Conservation (phyloP, 306 rosid species). For the Acmispon strigosus region DNA sequence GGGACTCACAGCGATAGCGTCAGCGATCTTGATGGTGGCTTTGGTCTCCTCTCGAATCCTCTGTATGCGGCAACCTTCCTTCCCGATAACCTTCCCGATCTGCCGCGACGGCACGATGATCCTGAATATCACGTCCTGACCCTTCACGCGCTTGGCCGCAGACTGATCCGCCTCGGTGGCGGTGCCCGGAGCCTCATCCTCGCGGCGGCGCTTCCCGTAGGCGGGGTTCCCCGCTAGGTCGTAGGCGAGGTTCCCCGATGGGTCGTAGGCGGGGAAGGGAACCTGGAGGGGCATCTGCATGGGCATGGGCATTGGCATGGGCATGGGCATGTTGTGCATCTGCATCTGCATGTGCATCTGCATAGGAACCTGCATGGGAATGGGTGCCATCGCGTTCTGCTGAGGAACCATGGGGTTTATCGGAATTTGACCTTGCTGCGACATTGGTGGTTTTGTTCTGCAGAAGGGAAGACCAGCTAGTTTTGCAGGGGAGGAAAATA, state of each 20-base stretch:
- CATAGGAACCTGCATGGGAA: slow-evolving; percentile 14
- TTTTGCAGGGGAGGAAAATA: not conserved
- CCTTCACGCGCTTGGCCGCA: slow-evolving; percentile 53
- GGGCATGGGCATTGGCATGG: slow-evolving; percentile 32
- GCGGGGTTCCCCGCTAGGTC: slow-evolving; percentile 23
- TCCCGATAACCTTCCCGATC: slow-evolving; percentile 97
- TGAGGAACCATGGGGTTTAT: slow-evolving; percentile 36
- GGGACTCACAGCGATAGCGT: slow-evolving; percentile 58
- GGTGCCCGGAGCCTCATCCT: slow-evolving; percentile 39
- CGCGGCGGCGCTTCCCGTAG: slow-evolving; percentile 69
- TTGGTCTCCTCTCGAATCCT: slow-evolving; percentile 75
- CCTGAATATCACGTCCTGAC: slow-evolving; percentile 77
- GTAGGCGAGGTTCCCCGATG: slow-evolving; percentile 21
- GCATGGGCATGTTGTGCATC: slow-evolving; percentile 19
- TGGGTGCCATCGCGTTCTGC: slow-evolving; percentile 18
- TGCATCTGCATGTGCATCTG: slow-evolving; percentile 26
- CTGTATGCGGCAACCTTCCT: slow-evolving; percentile 80
- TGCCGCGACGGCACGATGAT: slow-evolving; percentile 79
- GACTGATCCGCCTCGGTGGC: slow-evolving; percentile 23
- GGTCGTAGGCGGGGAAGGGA: slow-evolving; percentile 25
- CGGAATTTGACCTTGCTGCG: slow-evolving; percentile 60
- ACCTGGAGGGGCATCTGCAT: slow-evolving; percentile 27
- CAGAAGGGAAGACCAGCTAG: no score
- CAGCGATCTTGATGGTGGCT: slow-evolving; percentile 84
- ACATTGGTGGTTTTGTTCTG: slow-evolving; percentile 32